Evolutionary conservation across 805 yeast genomes (phyloP).

Genomic region (Pichia pseudocactophila): DNA sequence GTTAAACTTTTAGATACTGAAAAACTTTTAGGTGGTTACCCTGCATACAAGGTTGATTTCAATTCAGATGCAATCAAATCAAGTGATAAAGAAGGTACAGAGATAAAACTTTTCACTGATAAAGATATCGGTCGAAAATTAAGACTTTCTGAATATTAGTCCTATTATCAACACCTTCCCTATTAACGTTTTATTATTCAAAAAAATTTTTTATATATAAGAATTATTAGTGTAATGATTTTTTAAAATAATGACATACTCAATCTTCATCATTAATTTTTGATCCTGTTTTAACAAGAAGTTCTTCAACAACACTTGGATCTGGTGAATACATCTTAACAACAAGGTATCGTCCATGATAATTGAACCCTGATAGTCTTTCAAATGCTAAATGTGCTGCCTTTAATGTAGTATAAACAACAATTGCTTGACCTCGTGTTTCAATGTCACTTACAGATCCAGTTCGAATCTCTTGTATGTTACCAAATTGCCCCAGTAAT

Average conservation of each 20-base stretch:
- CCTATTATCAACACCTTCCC: too few species aligned
- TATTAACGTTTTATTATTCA: not conserved
- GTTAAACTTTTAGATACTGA: constrained; percentile 23
- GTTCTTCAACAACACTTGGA: constrained; percentile 21
- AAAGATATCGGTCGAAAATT: constrained; percentile 58
- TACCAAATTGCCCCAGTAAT: constrained; percentile 47
- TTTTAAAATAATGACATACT: not conserved
- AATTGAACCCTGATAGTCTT: constrained; percentile 53
- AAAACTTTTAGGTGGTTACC: constrained; percentile 70
- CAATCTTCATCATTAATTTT: not conserved
- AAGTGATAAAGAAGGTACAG: constrained; percentile 30
- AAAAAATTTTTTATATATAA: not conserved
- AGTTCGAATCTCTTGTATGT: constrained; percentile 43
- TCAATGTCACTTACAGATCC: constrained; percentile 27
- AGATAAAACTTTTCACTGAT: constrained; percentile 17
- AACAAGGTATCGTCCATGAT: constrained; percentile 49
- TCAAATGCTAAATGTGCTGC: constrained; percentile 43
- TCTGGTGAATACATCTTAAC: constrained; percentile 41
- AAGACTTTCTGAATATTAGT: constrained; percentile 51
- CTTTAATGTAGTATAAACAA: constrained; percentile 40
- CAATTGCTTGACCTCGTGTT: constrained; percentile 44
- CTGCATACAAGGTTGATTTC: constrained; percentile 57
- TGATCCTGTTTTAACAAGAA: constrained; percentile 10
- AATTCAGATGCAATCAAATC: constrained; percentile 50
- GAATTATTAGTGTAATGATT: too few species aligned